Evolutionary conservation across 768 basidiomycete species (phyloP), one percentile per base, ranked within the genome.

Genomic region (Mycena belliarum): DNA sequence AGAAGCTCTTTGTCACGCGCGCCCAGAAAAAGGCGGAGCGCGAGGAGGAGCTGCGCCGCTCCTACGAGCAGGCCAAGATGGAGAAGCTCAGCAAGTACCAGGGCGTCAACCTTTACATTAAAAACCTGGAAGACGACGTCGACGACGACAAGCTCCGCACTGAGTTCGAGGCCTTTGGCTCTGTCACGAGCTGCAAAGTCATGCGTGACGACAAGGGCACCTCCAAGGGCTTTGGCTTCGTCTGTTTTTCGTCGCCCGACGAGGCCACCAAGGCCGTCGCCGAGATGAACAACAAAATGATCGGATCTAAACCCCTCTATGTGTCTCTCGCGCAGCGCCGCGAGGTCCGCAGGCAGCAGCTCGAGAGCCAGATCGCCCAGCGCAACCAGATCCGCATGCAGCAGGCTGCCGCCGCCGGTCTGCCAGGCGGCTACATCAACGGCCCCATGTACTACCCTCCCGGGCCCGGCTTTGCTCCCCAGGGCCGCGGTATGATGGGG

Each of bases 281-380:
- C 53, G 97, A 99, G 81, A 97, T 99, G 95, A 99, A 99, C 84
- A 98, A 97, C 85, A 96, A 96, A 80, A 98, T 98, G 89, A 93
- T 98, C 69, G 96, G 96, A 61, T 85, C 89, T 65, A 99, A 99
- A 79, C 97, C 97, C 51, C 86, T 99, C 68, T 99, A 98, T 70
- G 97, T 99, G 71, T 95, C 96, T 40, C 87, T 98, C 65, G 97
- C 97, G 65, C 97, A 99, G 73, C 93, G 96, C 65, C 94, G 95
- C 61, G 97, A 99, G 70, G 92, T 97, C 69, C 92, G 97, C 73
- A 86, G 95, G 69, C 96, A 98, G 75, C 95, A 98, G 74, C 84
- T 99, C 66, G 97, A 98, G 79, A 95, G 91, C 70, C 97, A 98
- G 82, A 95, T 98, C 70, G 93, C 93, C 63, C 95, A 98, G 77